These are phyloP conservation scores for Tephrocybe sp. DNA, from an alignment of 768 basidiomycete genomes.

Conservation along the genomic window DNA sequence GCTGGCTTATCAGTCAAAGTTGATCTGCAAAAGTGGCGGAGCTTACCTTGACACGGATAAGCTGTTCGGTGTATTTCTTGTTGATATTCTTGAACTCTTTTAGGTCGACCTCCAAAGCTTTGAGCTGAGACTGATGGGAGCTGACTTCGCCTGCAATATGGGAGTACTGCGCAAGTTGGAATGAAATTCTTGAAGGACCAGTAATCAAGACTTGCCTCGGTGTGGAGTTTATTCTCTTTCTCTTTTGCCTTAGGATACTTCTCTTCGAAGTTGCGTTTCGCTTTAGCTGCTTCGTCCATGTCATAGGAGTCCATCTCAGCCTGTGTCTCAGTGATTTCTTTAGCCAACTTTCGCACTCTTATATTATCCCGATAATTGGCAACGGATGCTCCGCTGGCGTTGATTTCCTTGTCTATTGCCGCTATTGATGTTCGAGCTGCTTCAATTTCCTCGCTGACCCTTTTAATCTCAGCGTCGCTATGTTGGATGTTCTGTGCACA, in stretches of 20 bases:
- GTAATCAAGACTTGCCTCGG: constrained; percentile 46
- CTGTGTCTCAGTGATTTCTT: constrained; percentile 67
- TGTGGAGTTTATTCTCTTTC: constrained; percentile 70
- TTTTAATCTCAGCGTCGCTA: constrained; percentile 35
- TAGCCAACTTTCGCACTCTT: constrained; percentile 65
- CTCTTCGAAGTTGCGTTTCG: constrained; percentile 81
- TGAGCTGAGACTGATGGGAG: constrained; percentile 66
- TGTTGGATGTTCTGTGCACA: constrained; percentile 54
- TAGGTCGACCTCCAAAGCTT: constrained; percentile 66
- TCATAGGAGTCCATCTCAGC: constrained; percentile 73
- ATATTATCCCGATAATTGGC: constrained; percentile 83
- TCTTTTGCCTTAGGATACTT: constrained; percentile 72
- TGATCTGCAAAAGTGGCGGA: neutral
- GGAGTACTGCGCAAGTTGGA: constrained; percentile 55
- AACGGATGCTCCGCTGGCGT: constrained; percentile 66
- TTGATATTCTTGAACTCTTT: constrained; percentile 87
- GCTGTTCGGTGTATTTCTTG: constrained; percentile 84
- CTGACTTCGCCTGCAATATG: constrained; percentile 82
- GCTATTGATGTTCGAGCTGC: constrained; percentile 43
- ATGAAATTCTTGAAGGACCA: neutral
- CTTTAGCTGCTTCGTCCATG: constrained; percentile 84
- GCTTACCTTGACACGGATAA: constrained; percentile 90
- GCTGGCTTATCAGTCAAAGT: neutral
- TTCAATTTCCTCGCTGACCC: constrained; percentile 38
- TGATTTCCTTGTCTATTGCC: constrained; percentile 75